Conservation (phyloP, 371 early-diverging fungal genomes). For the Rhizomucor pusillus region DNA sequence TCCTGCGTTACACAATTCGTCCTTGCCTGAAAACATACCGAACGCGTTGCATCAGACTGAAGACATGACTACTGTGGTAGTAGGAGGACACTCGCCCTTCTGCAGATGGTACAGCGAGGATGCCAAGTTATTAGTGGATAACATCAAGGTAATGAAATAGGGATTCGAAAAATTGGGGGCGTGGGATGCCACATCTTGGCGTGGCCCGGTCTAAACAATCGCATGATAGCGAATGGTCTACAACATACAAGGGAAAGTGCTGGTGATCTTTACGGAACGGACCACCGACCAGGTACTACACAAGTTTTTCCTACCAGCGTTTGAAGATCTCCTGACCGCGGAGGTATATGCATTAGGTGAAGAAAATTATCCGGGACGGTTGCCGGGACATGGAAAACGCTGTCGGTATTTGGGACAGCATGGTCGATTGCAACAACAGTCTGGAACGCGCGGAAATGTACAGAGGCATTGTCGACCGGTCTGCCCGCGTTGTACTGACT, state of each 20-base stretch:
- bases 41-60: background rate
- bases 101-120: constrained; percentile 52
- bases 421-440: constrained; percentile 11
- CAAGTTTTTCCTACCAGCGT: background rate
- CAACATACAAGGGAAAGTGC: constrained; percentile 20
- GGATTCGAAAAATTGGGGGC: background rate
- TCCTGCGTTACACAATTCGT: no score
- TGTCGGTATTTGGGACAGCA: constrained; percentile 31
- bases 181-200: no score
- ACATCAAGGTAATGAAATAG: constrained; percentile 25
- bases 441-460: constrained; percentile 17
- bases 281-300: constrained; percentile 23
- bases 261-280: constrained; percentile 39
- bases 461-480: constrained; percentile 23
- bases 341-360: constrained; percentile 23
- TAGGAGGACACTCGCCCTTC: constrained; percentile 37
- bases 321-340: background rate
- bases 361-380: constrained; percentile 20
- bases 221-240: constrained; percentile 34
- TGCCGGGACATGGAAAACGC: constrained; percentile 5
- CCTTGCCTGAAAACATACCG: constrained; percentile 5
- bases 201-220: background rate
- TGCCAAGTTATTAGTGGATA: constrained; percentile 29
- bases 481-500: constrained; percentile 32
- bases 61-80: constrained; percentile 24